These are phyloP conservation scores for Fusarium udum DNA, from an alignment of 2,329 filamentous ascomycete genomes.

Conservation along the genomic window DNA sequence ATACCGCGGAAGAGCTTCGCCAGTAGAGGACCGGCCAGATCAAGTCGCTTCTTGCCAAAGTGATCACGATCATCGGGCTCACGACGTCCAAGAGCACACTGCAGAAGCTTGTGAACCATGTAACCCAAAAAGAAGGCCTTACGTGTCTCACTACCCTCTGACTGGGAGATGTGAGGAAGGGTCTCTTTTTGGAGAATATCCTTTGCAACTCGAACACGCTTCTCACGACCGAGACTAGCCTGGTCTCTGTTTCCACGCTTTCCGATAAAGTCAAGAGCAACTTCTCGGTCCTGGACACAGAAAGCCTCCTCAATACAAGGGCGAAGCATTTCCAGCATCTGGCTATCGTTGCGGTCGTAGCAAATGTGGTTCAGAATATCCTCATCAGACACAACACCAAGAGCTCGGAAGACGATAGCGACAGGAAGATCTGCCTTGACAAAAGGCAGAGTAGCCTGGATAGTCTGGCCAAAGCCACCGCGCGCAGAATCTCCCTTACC, in stretches of 20 bases:
- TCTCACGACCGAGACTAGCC: conserved; percentile 77
- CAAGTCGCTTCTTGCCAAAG: conserved; percentile 97
- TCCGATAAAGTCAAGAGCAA: conserved; percentile 93
- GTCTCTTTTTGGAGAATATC: conserved; percentile 98
- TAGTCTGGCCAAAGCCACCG: conserved; percentile 84
- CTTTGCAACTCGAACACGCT: conserved; percentile 89
- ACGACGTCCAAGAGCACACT: conserved; percentile 90
- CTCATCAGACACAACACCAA: conserved; percentile 96
- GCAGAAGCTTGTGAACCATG: conserved; percentile 96
- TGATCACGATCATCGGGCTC: conserved; percentile 98
- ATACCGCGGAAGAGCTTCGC: conserved; percentile 96
- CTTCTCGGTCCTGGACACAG: conserved; percentile 93
- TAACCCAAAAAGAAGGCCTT: conserved; percentile 99
- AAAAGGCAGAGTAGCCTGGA: conserved; percentile 91
- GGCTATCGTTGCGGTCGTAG: conserved; percentile 92
- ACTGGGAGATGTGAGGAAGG: conserved; percentile 94
- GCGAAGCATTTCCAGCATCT: conserved; percentile 97
- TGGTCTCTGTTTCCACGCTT: conserved; percentile 78
- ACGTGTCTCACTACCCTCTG: conserved; percentile 90
- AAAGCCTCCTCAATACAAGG: conserved; percentile 98
- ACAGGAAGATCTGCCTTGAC: conserved; percentile 94
- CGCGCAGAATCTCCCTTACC: conserved; percentile 82
- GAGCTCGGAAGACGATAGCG: conserved; percentile 92
- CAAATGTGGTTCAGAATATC: conserved; percentile 98
- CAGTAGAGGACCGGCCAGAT: conserved; percentile 91